Base-by-base conservation (phyloP, 495 filamentous ascomycete species). In the Penicillium mononematosum region DNA sequence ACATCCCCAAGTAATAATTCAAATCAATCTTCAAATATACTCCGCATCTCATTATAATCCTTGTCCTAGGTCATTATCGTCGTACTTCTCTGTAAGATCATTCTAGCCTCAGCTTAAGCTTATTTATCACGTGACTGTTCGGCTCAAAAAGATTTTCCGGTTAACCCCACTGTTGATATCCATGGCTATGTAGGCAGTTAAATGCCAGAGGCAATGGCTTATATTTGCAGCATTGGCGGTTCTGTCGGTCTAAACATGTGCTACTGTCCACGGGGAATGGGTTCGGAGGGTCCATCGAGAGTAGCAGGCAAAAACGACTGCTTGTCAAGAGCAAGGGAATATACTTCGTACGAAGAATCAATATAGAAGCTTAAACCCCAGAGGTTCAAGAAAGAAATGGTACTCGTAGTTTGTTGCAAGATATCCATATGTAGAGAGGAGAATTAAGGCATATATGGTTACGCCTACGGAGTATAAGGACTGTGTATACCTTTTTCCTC, bases 1-100 rank as follows among this genome's bases (percentile, higher is more conserved):
- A 79, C 77, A 79, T 78, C 55, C 25, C 59, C 10, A 53, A 17
- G 17, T 20, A 32, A 24, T 34, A 45, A 52, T 52, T 17, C 1
- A 38, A 3, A 25, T 45, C 11, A 17, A 7, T 46, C 0, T 46
- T n/a, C 1, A 44, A 44, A 34, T 20, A 14, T 5, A 48, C 11
- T 32, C 31, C 10, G 10, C 9, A 10, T 34, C 4, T 16, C 14
- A 16, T 36, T 16, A 2, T 7, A 16, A n/a, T n/a, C 5, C 34
- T 16, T 16, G 5, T 16, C 34, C 5, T 36, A 6, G 12, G 6
- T 16, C 5, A 36, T 6, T 14, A 22, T 22, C 22, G 6, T 36
- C 14, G 34, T 36, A 16, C 11, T 24, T 24, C 4, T 4, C 22
- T n/a, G 4, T 24, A 24, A 24, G 22, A 24, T 24, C 24, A 25